A percentile compares a stretch with the other conserved stretches of the same genome.
Conservation (phyloP, 1,284 basidiomycete genomes). For the Hemileia vastatrix region DNA sequence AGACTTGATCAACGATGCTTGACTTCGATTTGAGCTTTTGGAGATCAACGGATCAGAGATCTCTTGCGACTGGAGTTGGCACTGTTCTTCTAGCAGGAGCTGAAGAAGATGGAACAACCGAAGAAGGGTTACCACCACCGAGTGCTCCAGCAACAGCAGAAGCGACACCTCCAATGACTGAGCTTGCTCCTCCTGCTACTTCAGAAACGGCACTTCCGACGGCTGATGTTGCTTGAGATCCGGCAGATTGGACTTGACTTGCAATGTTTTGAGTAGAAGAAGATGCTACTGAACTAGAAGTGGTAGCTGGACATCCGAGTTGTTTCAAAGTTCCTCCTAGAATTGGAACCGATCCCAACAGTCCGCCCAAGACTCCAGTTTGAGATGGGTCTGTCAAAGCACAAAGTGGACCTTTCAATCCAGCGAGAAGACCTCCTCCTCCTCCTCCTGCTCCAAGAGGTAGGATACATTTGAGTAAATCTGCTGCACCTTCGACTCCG, state of each 20-base stretch:
- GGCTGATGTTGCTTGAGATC: not conserved
- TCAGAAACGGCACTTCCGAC: not conserved
- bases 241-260: too few relatives aligned
- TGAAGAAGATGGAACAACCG: not conserved
- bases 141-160: not conserved
- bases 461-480: not conserved
- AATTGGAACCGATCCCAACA: not conserved
- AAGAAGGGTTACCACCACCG: not conserved
- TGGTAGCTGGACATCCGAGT: not conserved
- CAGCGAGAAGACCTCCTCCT: not conserved
- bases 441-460: not conserved
- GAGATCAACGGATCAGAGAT: not conserved
- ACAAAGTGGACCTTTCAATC: not conserved
- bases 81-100: not conserved
- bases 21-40: not conserved
- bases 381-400: not conserved
- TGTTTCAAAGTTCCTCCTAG: not conserved
- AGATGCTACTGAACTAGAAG: not conserved
- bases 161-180: not conserved
- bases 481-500: not conserved
- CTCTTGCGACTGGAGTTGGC: not conserved
- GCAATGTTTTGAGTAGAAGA: not conserved
- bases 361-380: not conserved
- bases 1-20: too few relatives aligned
- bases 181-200: not conserved